Base-by-base conservation (phyloP, 2,329 filamentous ascomycete genomes). In the Cordyceps cicadae region DNA sequence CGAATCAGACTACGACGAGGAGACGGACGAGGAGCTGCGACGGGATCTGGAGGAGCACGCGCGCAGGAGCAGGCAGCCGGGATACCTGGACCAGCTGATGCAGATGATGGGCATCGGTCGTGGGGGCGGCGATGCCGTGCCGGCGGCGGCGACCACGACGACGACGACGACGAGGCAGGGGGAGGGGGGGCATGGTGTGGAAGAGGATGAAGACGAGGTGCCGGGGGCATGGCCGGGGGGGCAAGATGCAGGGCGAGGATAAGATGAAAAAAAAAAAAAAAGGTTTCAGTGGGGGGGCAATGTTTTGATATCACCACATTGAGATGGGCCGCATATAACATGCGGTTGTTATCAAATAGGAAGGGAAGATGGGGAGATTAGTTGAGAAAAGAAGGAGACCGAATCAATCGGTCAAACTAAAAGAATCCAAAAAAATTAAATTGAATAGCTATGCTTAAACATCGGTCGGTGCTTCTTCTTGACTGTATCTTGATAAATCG, bases 211-310 rank as follows among this genome's bases (percentile, higher is more conserved):
- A n/a, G 62, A 62, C 8, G 59, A 54, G 11, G 63, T 70, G 12
- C 73, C 73, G 14, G 73, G 73, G 37, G 69, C 70, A 37, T 75
- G 73, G 73, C 73, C 73, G 17, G 59, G 52, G 11, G 63, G 70
- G 12, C 72, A 73, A 14, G 73, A 72, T 34, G 69, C 70, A 37
- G 74, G 73, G 73, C 3, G 45, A 48, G 21, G 24, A 48, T 24
- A 48, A 48, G 45, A 21, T 19, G 43, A 46, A 46, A 46, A 11
- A 43, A 19, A 43, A 24, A n/a, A 46, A 46, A 46, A 11, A 43
- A 19, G n/a, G 41, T 17, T 12, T 19, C 15, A n/a, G 43, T 46
- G 17, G 9, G n/a, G 8, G 17, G 9, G n/a, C 8, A 11, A 43
- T 17, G n/a, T 19, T 46, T 46, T 17, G 43, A 46, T 46, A 46